Evolutionary conservation across 2,329 filamentous ascomycete species (phyloP), one percentile per base, ranked within the genome.

Genomic region (Calonectria hongkongensis): DNA sequence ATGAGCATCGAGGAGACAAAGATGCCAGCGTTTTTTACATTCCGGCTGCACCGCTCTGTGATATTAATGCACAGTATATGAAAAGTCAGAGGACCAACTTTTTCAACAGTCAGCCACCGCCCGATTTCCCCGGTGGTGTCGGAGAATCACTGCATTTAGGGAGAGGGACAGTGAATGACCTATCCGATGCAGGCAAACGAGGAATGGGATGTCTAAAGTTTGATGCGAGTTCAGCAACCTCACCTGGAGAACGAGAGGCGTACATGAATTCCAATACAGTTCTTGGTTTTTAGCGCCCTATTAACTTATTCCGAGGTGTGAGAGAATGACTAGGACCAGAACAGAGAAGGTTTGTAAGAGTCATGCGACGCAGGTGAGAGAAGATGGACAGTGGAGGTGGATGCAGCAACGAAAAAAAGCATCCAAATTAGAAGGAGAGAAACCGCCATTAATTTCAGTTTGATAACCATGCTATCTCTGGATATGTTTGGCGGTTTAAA

Each of bases 21-120:
- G 58, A 63, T 30, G 58, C 58, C 4, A 63, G 58, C 39, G 58
- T 63, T n/a, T 63, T 63, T 18, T 63, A 63, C 8, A 63, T 63
- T 8, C 58, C 58, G 0, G 58, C 18, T 43, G 58, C 58, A 16
- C 58, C 58, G 15, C 41, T 63, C 6, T 63, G 58, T n/a, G 58
- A 45, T 1, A 12, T 63, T 18, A 63, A 63, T 33, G 58, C 58
- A n/a, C 39, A 30, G 15, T 63, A 63, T 15, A 12, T 63, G 15
- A 63, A 63, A 21, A 39, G 58, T 3, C 58, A 63, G 25, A 63
- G 39, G 12, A 39, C 10, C 25, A 63, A 47, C 10, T 63, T 63
- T 36, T 25, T 45, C n/a, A 45, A 45, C 39, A 45, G 39, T 16
- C 58, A 63, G 2, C 58, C 58, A 4, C 58, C 58, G 1, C 58